Conservation (phyloP, 306 rosid genomes). For the Ormosia semicastrata region DNA sequence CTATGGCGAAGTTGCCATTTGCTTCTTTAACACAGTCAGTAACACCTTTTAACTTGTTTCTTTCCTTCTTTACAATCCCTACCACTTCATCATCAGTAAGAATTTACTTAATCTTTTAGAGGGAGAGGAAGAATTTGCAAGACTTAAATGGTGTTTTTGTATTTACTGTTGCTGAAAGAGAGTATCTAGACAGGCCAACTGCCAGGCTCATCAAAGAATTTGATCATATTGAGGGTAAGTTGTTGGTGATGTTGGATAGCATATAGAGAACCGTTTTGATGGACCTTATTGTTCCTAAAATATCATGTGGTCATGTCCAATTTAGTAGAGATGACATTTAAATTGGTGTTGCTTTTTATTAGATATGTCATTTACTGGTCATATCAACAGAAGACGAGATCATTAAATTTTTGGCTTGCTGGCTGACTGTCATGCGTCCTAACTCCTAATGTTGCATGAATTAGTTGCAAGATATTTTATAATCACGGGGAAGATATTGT, state of each 20-base stretch:
- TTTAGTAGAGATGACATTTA: background rate
- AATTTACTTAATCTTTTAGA: slow-evolving; percentile 42
- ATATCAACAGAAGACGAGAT: background rate
- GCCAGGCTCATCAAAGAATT: slow-evolving; percentile 83
- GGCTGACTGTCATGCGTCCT: background rate
- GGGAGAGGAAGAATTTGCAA: slow-evolving; percentile 81
- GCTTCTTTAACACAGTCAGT: slow-evolving; percentile 88
- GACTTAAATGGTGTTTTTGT: slow-evolving; percentile 72
- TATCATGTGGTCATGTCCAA: background rate
- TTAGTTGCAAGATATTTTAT: background rate
- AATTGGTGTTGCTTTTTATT: background rate
- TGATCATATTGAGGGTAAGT: slow-evolving; percentile 59
- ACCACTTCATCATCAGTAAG: background rate
- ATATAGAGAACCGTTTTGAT: background rate
- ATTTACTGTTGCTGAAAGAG: slow-evolving; percentile 73
- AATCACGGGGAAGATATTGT: background rate
- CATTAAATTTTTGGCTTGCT: background rate
- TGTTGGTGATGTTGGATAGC: background rate
- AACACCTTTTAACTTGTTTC: background rate
- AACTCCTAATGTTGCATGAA: background rate
- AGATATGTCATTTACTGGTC: background rate
- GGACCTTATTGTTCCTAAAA: background rate
- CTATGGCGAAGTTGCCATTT: slow-evolving; percentile 81
- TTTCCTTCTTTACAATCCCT: background rate
- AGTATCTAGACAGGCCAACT: slow-evolving; percentile 79